phyloP scores from a whole-genome alignment of 441 rosid genomes.

The Erysimum cheiri region DNA sequence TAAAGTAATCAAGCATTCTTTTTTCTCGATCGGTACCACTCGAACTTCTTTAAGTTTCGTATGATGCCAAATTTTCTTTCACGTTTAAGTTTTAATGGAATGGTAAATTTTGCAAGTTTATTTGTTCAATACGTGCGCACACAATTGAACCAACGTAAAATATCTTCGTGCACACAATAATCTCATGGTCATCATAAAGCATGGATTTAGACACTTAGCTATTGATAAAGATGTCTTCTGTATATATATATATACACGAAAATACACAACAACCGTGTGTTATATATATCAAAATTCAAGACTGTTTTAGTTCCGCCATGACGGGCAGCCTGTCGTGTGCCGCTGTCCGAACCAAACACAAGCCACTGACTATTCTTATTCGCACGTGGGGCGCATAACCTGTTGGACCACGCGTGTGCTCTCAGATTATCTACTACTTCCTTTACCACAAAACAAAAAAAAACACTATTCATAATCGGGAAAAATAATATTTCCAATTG shows the following conservation, averaged over 20 bases:
- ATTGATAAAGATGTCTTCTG: not conserved
- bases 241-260: not conserved
- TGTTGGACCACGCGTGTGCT: slow-evolving; percentile 44
- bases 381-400: slow-evolving; percentile 40
- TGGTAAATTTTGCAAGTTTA: not conserved
- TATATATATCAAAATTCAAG: not conserved
- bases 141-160: not conserved
- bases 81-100: not conserved
- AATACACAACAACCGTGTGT: not conserved
- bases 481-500: not conserved
- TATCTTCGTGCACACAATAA: not conserved
- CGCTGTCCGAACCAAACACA: slow-evolving; percentile 35
- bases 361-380: slow-evolving; percentile 40
- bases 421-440: slow-evolving; percentile 15
- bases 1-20: not conserved
- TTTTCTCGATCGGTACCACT: not conserved
- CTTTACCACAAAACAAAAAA: not conserved
- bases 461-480: not conserved
- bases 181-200: not conserved
- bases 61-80: not conserved
- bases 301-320: slow-evolving; percentile 23
- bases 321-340: slow-evolving; percentile 35
- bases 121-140: not conserved
- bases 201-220: slow-evolving; percentile 4
- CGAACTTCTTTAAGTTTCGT: not conserved